These are phyloP conservation scores for Euphrasia arctica DNA, from an alignment of 305 asterid species.

Conservation along the genomic window DNA sequence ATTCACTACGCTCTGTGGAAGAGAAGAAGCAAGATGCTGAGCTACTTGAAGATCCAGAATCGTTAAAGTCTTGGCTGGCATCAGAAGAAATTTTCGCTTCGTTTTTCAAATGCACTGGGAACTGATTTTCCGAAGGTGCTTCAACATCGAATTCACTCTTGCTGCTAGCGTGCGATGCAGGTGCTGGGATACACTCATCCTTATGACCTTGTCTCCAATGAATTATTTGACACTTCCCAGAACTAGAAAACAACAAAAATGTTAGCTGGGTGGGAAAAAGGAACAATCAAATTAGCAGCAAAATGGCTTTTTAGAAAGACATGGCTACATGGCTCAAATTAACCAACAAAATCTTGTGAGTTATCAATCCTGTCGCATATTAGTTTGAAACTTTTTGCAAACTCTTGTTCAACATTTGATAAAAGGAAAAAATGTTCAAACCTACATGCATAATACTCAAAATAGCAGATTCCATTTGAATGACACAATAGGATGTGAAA, in stretches of 20 bases:
- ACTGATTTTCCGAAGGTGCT: constrained; percentile 29
- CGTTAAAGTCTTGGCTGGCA: constrained; percentile 30
- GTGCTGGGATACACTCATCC: constrained; percentile 45
- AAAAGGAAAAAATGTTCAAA: not conserved
- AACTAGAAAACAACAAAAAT: constrained; percentile 33
- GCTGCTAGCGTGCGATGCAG: constrained; percentile 31
- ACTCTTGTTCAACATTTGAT: not conserved
- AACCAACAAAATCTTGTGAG: constrained; percentile 18
- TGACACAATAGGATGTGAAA: constrained; percentile 4
- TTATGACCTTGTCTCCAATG: constrained; percentile 67
- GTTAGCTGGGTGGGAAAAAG: constrained; percentile 8
- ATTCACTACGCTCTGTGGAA: constrained; percentile 38
- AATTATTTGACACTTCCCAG: constrained; percentile 61
- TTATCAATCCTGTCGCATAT: constrained; percentile 16
- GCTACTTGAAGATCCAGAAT: constrained; percentile 39
- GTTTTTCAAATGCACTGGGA: constrained; percentile 27
- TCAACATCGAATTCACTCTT: constrained; percentile 30
- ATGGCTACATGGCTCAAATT: constrained; percentile 2
- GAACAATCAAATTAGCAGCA: constrained; percentile 12
- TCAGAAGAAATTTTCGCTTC: constrained; percentile 29
- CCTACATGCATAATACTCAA: constrained; percentile 10
- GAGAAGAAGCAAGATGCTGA: constrained; percentile 38
- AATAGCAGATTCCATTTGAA: constrained; percentile 1
- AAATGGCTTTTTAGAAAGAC: constrained; percentile 10
- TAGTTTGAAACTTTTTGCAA: not conserved